Evolutionary conservation across 306 rosid genomes (phyloP), one percentile per base, ranked within the genome.

Genomic region (Leucaena leucocephala): DNA sequence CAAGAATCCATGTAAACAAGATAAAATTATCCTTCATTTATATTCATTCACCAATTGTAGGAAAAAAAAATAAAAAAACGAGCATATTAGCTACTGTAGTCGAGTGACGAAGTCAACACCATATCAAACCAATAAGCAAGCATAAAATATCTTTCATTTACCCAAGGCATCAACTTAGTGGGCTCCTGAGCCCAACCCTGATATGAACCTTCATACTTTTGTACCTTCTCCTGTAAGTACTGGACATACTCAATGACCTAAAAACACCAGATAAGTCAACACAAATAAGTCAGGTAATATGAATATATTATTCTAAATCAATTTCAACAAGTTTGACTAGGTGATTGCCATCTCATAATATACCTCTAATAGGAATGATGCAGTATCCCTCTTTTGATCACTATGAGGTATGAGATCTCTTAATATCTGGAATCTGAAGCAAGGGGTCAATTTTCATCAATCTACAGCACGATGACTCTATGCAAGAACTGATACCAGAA

Each of bases 171-270:
- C 82, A 91, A 87, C 85, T 96, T 96, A 14, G 96, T 82, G 6
- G 97, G 91, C 90, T 96, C 97, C 17, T 92, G 82, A 83, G 85
- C 85, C 98, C 98, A 96, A 75, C 91, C 97, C 83, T 85, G 99
- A 82, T 90, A 91, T 6, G 98, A 89, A 68, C 92, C 99, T 76
- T 96, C 99, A 58, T 85, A 87, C 75, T 93, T 96, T 33, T 93
- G 96, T 57, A 90, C 93, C 83, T 84, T 91, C 77, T 88, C 99
- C 82, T 96, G 97, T 89, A 96, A 81, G 87, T 85, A 89, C 62
- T 91, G 99, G 80, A 96, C 99, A 84, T 93, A 93, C 66, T 96
- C 97, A 8, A 96, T 96, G 76, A 96, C 98, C 99, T 96, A 91
- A 33, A 81, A 48, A 58, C 68, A 72, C 17, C 19, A 82, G 42